Evolutionary conservation across 345 rosid genomes (phyloP), one percentile per base, ranked within the genome.

Genomic region (Euphorbia peplus): DNA sequence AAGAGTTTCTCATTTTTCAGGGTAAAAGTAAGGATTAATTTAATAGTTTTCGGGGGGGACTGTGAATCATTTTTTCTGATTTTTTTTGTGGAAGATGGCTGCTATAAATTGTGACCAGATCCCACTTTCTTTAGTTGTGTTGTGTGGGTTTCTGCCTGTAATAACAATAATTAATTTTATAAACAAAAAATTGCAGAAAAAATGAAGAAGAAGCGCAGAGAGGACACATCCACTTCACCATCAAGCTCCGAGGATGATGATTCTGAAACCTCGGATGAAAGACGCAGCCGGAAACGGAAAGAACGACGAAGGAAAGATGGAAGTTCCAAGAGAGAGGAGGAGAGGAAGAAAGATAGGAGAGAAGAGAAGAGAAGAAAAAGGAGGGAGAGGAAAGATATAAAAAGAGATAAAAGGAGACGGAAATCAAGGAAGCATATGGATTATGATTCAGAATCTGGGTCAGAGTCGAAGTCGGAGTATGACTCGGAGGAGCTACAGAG

Each of bases 321-420:
- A 21, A 77, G 76, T 67, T 84, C 87, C 4, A 83, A 84, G 83
- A 81, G 82, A 60, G 87, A 86, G 78, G 83, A 78, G 68, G 83
- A 80, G 54, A 77, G 76, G 82, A 81, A 76, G 63, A 75, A 74
- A 50, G 87, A 85, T 62, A 79, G 61, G 68, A 78, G 68, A 47
- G 74, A 66, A 71, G 76, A 72, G 66, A 80, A 77, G 66, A 75
- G 68, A 41, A 60, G 67, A 42, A 46, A 47, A 63, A 54, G 32
- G 67, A 74, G 71, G 62, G 77, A 69, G 65, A 73, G 73, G 58
- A 79, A 66, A 70, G 83, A 82, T 41, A 77, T 66, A 64, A 83
- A 82, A 53, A 78, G 68, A 64, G 88, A 82, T 69, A 79, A 72
- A 12, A 76, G 69, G 57, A 76, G 75, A 75, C 82, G 73, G 78